phyloP scores from a whole-genome alignment of 352 stramenopile genomes.

The Phytophthora chlamydospora region DNA sequence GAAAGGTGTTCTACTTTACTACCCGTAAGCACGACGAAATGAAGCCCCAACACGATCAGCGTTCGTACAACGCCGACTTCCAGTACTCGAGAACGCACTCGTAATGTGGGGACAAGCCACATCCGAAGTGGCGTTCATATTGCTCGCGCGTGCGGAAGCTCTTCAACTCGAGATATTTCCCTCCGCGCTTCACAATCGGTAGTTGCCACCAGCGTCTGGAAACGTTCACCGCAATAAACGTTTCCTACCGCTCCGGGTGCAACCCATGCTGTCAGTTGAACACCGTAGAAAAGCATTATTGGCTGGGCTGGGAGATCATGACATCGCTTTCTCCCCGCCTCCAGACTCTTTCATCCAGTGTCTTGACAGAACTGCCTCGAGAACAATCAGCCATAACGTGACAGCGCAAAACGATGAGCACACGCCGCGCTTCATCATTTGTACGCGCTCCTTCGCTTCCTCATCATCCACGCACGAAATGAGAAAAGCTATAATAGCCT shows the following conservation, averaged over 20 bases:
- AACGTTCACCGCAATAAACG: slow-evolving; percentile 40
- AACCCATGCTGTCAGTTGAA: slow-evolving; percentile 51
- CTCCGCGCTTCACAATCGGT: slow-evolving; percentile 37
- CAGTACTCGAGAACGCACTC: no score
- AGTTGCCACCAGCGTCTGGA: slow-evolving; percentile 29
- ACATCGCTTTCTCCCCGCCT: slow-evolving; percentile 31
- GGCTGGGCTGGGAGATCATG: no score
- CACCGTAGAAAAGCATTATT: no score
- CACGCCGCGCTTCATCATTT: no score
- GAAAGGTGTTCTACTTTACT: no score
- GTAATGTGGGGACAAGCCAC: slow-evolving; percentile 24
- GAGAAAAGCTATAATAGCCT: no score
- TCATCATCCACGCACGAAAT: no score
- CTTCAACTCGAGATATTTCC: slow-evolving; percentile 36
- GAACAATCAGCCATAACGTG: no score
- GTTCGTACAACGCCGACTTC: slow-evolving; percentile 16
- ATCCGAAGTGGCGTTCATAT: slow-evolving; percentile 52
- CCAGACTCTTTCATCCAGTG: not conserved
- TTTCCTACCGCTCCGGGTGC: slow-evolving; percentile 40
- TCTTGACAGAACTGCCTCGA: no score
- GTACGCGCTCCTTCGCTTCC: no score
- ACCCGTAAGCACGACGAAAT: slow-evolving; percentile 37
- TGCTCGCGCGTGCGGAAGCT: slow-evolving; percentile 47
- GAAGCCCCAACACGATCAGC: slow-evolving; percentile 51
- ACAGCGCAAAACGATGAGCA: no score